Evolutionary conservation across 2,329 filamentous ascomycete species (phyloP).

Genomic region (Penicillium sp.): DNA sequence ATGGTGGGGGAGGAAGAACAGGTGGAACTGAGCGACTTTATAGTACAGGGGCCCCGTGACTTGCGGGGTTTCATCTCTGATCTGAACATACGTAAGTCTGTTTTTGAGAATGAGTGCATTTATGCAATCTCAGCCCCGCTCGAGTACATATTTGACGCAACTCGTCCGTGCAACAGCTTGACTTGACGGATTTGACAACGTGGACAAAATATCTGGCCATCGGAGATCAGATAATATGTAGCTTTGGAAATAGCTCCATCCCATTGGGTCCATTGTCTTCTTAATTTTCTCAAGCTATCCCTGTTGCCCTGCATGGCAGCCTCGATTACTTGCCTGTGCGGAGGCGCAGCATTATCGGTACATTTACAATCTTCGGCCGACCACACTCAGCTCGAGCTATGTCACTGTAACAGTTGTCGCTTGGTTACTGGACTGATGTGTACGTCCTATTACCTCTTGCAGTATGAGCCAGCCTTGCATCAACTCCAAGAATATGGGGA

Average conservation of each 20-base stretch:
- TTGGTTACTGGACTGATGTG: slow-evolving; percentile 49
- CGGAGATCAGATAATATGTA: neutral
- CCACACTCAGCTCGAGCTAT: slow-evolving; percentile 39
- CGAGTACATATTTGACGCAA: slow-evolving; percentile 24
- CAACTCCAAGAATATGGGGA: slow-evolving; percentile 46
- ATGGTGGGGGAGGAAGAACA: slow-evolving; percentile 3
- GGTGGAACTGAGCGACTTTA: neutral
- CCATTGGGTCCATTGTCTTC: neutral
- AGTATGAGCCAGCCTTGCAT: slow-evolving; percentile 34
- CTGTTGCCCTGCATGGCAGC: slow-evolving; percentile 11
- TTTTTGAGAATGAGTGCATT: slow-evolving; percentile 23
- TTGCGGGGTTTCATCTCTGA: slow-evolving; percentile 10
- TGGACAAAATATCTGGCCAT: neutral
- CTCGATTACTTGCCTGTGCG: slow-evolving; percentile 33
- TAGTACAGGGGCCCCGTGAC: slow-evolving; percentile 18
- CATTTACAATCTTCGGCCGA: slow-evolving; percentile 22
- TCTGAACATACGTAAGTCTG: neutral
- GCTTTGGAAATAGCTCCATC: neutral
- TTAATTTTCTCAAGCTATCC: neutral
- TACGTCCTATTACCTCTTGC: slow-evolving; percentile 46
- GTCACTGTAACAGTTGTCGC: slow-evolving; percentile 55
- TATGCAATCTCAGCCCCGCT: slow-evolving; percentile 24
- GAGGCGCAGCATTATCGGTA: slow-evolving; percentile 24
- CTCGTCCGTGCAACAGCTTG: neutral
- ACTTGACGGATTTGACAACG: neutral